Conservation (phyloP, 805 yeast genomes). For the Metschnikowia continentalis region DNA sequence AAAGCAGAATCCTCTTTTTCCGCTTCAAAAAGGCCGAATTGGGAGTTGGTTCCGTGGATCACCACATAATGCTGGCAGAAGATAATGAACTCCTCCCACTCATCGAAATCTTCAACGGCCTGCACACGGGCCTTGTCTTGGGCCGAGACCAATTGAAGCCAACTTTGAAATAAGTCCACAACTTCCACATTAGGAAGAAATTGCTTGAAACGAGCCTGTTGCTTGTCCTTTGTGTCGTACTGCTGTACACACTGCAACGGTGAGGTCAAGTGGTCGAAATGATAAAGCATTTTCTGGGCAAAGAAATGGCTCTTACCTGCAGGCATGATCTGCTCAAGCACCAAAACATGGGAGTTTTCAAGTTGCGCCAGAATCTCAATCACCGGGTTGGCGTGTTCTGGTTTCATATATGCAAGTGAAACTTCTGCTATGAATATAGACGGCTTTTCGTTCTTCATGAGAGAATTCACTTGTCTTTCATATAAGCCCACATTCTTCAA, state of each 20-base stretch:
- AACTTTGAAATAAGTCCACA: conserved; percentile 52
- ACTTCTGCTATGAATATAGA: conserved; percentile 77
- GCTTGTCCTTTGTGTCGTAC: conserved; percentile 51
- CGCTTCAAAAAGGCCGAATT: neutral
- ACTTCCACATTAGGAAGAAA: conserved; percentile 52
- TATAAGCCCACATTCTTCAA: conserved; percentile 46
- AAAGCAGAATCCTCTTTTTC: neutral
- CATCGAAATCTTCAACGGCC: conserved; percentile 68
- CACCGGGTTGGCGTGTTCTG: conserved; percentile 59
- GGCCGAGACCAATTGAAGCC: conserved; percentile 44
- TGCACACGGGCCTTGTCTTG: conserved; percentile 40
- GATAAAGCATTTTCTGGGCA: conserved; percentile 69
- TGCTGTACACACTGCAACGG: conserved; percentile 61
- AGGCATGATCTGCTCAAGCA: conserved; percentile 71
- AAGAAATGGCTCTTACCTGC: conserved; percentile 61
- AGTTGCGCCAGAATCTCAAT: conserved; percentile 46
- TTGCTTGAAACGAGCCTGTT: conserved; percentile 44
- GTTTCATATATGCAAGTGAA: conserved; percentile 75
- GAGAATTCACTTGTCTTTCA: conserved; percentile 21
- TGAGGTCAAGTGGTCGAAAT: conserved; percentile 60
- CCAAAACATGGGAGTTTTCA: conserved; percentile 53
- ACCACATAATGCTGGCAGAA: conserved; percentile 74
- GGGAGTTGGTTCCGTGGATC: conserved; percentile 55
- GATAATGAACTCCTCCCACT: conserved; percentile 74
- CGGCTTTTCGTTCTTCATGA: conserved; percentile 30